Percentiles rank a stretch among this genome's conserved stretches.
Evolutionary conservation across 1,284 basidiomycete species (phyloP).

Genomic region (Irpex rosettiformis): DNA sequence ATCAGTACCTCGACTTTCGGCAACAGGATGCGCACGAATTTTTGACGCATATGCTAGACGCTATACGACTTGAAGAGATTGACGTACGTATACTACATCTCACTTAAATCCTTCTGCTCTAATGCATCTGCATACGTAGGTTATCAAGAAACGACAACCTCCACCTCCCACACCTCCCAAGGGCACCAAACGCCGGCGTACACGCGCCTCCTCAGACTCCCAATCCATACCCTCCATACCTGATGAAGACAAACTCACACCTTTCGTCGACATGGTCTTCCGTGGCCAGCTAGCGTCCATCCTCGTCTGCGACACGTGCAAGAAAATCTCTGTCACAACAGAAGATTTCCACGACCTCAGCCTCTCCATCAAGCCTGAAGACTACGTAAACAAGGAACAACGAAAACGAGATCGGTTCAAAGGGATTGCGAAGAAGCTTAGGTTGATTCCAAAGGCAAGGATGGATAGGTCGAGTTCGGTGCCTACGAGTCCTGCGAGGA

Average conservation of each 20-base stretch:
- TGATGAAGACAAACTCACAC: conserved; percentile 42
- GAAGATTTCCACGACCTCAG: conserved; percentile 95
- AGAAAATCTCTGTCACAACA: conserved; percentile 86
- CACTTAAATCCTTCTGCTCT: background rate
- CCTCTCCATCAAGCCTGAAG: conserved; percentile 79
- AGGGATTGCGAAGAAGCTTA: conserved; percentile 63
- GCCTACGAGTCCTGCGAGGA: conserved; percentile 28
- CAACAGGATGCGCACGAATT: conserved; percentile 97
- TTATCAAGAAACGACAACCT: conserved; percentile 75
- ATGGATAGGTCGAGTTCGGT: conserved; percentile 28
- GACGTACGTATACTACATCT: conserved; percentile 56
- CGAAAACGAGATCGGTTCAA: conserved; percentile 72
- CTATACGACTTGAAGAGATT: conserved; percentile 93
- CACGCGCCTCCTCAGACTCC: conserved; percentile 31
- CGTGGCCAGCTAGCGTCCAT: conserved; percentile 85
- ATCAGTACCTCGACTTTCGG: conserved; percentile 87
- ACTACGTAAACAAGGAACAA: conserved; percentile 48
- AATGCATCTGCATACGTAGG: conserved; percentile 33
- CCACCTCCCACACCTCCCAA: conserved; percentile 36
- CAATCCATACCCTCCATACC: conserved; percentile 11
- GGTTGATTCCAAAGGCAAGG: conserved; percentile 31
- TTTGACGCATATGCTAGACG: conserved; percentile 83
- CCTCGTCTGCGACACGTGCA: conserved; percentile 92
- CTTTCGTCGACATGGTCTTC: conserved; percentile 88
- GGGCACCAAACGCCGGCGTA: conserved; percentile 21